Base-by-base conservation (phyloP, 2,329 filamentous ascomycete species). In the Fusarium sp. region DNA sequence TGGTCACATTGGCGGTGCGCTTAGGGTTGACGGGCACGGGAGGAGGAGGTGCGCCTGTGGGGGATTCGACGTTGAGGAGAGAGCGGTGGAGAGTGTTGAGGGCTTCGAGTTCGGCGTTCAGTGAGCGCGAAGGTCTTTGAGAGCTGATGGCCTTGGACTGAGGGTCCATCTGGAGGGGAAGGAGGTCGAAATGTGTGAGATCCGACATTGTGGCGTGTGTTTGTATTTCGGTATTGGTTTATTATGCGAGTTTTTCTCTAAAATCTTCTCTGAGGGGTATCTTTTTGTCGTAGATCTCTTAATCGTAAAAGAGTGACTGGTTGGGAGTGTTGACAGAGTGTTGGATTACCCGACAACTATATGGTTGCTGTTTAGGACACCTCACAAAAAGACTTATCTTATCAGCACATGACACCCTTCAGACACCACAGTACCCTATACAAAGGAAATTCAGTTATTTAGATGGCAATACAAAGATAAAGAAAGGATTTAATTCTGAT, bases 11-110 rank as follows among this genome's bases (percentile, higher is more conserved):
- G 35, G 92, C 93, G 70, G 87, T 90, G 75, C 95, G 93, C 82
- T 97, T 97, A 51, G 93, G 94, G 84, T 97, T 96, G 65, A 97
- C 90, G 62, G 94, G 94, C 41, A 97, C 86, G 0, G 96, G 96
- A 0, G 95, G 92, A 7, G 94, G 94, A 0, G 95, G 95, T 20
- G 93, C 83, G 47, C 81, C 85, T 61, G 87, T 85, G 7, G 93
- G 87, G 11, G 71, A 70, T 13, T 79, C 78, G 62, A 76, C 55
- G 56, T 80, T 80, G 72, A 96, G 83, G 63, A 98, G 87, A 43
- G 86, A 79, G 71, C 89, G 88, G 87, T 97, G 92, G 50, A 97
- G 88, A 50, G 80, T 76, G 84, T 97, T 97, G 64, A 98, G 88
- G 41, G 88, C 83, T 33, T 85, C 81, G 71, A 97, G 88, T 77